Evolutionary conservation across 2,329 filamentous ascomycete genomes (phyloP), one percentile per base, ranked within the genome.

Genomic region (Cadophora sp.): DNA sequence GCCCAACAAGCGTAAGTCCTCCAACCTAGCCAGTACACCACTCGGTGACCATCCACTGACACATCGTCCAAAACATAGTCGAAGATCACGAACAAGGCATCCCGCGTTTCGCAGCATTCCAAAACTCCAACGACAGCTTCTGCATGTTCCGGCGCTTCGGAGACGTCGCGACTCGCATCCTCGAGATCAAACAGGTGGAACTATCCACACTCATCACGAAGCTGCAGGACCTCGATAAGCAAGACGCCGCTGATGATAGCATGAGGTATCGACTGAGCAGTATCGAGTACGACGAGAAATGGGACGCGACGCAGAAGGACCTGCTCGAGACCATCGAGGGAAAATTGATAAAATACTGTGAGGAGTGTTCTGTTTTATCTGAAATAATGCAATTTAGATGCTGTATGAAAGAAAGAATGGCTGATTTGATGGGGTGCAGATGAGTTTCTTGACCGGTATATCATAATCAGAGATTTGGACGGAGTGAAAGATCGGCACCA

Each of bases 61-160:
- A 7, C 16, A 8, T 24, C 14, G 6, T 18, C 33, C 22, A 20
- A 36, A 9, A 39, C 16, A 30, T 18, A 70, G 68, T 70, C 22
- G 66, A 68, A 16, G 61, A 68, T 43, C 48, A 47, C 43, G 58
- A 53, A 11, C 33, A 43, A 7, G 66, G 66, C 22, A 59, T 68
- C 14, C 70, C 66, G 20, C 61, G 59, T 14, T 48, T 70, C 8
- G 64, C 68, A 11, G 47, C 39, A 8, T 59, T 70, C 20, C 64
- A 51, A 62, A 53, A 70, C 14, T 45, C n/a, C 14, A 66, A 67
- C 43, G 65, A 68, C 18, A 65, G 61, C 60, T 70, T 71, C 53
- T 65, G 62, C 45, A 66, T 67, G 2, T 51, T 62, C 27, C 68
- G 68, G 27, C 62, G 48, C 65, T 70, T 68, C 53, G 70, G 64